Evolutionary conservation across 306 rosid species (phyloP).

Genomic region (Citrullus amarus): DNA sequence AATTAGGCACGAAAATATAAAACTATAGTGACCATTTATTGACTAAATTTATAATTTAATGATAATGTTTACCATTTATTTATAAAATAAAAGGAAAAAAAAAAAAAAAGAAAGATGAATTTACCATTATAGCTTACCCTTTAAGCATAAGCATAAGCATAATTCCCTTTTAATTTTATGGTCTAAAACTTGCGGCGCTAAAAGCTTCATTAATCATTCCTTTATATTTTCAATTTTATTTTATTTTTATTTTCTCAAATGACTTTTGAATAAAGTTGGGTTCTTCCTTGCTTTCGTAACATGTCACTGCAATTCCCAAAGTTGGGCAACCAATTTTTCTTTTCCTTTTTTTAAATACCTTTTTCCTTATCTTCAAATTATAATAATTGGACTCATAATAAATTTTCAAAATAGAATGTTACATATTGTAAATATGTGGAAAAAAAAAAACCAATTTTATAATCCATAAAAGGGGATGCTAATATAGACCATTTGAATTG

Average conservation of each 20-base stretch:
- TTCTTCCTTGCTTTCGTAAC: background rate
- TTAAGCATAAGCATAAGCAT: background rate
- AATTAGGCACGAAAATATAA: no score
- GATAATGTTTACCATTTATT: no score
- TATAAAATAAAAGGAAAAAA: background rate
- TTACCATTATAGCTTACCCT: background rate
- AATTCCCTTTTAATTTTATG: background rate
- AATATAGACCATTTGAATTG: background rate
- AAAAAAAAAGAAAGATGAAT: no score
- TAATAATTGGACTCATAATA: background rate
- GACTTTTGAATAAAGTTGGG: background rate
- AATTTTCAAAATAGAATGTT: background rate
- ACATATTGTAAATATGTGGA: background rate
- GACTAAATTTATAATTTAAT: no score
- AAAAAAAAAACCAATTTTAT: no score
- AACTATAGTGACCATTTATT: no score
- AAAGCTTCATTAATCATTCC: background rate
- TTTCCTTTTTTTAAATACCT: background rate
- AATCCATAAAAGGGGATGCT: no score
- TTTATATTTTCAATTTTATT: background rate
- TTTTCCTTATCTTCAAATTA: background rate
- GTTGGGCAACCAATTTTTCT: background rate
- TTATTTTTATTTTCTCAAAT: background rate
- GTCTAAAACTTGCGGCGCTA: background rate
- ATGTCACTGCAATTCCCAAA: background rate